Base-by-base conservation (phyloP, 129 eudicot species). In the Pulicaria dysenterica region DNA sequence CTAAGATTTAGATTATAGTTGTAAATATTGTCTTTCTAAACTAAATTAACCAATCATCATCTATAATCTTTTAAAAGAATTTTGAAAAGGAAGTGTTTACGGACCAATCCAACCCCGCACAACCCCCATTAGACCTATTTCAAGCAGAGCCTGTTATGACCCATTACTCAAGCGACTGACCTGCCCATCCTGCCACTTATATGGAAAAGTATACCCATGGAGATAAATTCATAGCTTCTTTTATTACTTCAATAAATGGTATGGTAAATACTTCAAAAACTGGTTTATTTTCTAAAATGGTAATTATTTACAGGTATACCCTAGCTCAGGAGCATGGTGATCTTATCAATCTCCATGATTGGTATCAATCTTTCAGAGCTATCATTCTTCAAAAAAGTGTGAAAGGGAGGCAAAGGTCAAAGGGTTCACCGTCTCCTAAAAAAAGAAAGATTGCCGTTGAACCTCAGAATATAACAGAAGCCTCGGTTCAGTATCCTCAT, bases 291-390 rank as follows among this genome's bases (percentile, higher is more conserved):
- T n/a, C n/a, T n/a, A n/a, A n/a, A n/a, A n/a, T n/a, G n/a, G 31
- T 24, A 24, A 24, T 5, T 74, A 58, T 47, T 76, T 58, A 55
- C 66, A 92, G 96, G 98, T 93, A 90, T 74, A 69, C 81, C n/a
- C 74, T 93, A 73, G 91, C 95, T 69, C 96, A 90, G 77, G 98
- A 93, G 77, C 92, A 90, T 77, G 98, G 96, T 65, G 96, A 87
- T 76, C 88, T 93, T 55, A 93, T 93, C 66, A 93, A 93, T 81
- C 85, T 90, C 31, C 96, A 93, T 67, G 96, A 90, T 67, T 87
- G 95, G 96, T 90, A 85, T 73, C 87, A 90, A 50, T 85, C 96
- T 72, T 93, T 93, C 74, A 90, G 77, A 85, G 82, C 85, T 51
- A 69, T 72, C 19, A 64, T 87, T 66, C 38, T 66, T 12, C 78